Percentiles rank a stretch among this genome's conserved stretches.
Conservation (phyloP, 2,329 filamentous ascomycete genomes). For the Microsporum audouinii region DNA sequence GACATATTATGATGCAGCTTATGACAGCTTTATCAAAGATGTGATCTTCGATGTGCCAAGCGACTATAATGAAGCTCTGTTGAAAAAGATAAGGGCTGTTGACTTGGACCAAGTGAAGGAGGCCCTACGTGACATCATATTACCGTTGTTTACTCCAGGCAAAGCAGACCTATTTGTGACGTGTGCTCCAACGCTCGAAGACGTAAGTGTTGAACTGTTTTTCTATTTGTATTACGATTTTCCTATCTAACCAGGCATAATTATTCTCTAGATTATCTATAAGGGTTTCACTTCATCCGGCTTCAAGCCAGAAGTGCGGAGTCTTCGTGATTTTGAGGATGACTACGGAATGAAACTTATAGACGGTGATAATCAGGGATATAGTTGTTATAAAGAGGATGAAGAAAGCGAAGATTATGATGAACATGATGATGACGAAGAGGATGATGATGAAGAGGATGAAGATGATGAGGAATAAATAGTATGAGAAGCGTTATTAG, state of each 20-base stretch:
- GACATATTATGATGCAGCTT: conserved; percentile 70
- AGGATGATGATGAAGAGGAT: conserved; percentile 25
- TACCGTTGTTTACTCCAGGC: conserved; percentile 68
- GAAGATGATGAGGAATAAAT: not conserved
- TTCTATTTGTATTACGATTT: not conserved
- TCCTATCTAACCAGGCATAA: conserved; percentile 5
- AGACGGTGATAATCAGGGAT: conserved; percentile 47
- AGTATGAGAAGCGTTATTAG: too few species aligned
- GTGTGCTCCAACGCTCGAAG: conserved; percentile 71
- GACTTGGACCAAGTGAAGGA: conserved; percentile 63
- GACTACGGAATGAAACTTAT: conserved; percentile 65
- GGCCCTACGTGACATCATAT: conserved; percentile 61
- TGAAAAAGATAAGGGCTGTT: conserved; percentile 66
- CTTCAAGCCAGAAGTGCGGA: conserved; percentile 64
- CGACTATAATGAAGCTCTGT: conserved; percentile 65
- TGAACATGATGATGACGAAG: conserved; percentile 25
- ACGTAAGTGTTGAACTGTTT: conserved; percentile 47
- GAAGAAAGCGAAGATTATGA: conserved; percentile 37
- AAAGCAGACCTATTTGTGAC: conserved; percentile 80
- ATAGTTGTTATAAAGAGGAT: conserved; percentile 42
- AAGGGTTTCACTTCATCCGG: conserved; percentile 62
- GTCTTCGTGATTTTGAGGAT: conserved; percentile 72
- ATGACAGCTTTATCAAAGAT: conserved; percentile 69
- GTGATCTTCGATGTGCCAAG: conserved; percentile 65
- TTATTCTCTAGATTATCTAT: conserved; percentile 51